Evolutionary conservation across 2,329 filamentous ascomycete species (phyloP).

Genomic region (Cercospora sojina): DNA sequence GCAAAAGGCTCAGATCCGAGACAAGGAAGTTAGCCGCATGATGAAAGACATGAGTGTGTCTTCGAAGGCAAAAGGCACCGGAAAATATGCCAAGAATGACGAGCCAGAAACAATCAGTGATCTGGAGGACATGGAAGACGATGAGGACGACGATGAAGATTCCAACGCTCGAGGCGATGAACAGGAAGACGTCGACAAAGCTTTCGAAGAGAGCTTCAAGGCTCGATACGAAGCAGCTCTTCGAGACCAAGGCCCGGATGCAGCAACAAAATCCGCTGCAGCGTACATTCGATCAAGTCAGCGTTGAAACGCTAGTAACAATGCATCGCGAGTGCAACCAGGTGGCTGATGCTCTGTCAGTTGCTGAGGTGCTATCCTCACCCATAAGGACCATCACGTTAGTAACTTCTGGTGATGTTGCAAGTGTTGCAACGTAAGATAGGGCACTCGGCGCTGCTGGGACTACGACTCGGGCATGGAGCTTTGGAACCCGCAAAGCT

Average conservation of each 20-base stretch:
- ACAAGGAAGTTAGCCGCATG: constrained; percentile 84
- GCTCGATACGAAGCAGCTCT: constrained; percentile 75
- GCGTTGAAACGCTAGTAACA: constrained; percentile 16
- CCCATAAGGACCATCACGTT: background rate
- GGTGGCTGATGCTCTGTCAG: background rate
- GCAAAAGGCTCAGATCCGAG: constrained; percentile 67
- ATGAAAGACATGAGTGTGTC: constrained; percentile 86
- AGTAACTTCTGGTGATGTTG: background rate
- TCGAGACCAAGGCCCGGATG: constrained; percentile 32
- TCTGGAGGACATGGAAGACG: constrained; percentile 54
- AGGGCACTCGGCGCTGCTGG: background rate
- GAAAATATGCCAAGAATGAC: constrained; percentile 40
- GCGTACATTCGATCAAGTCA: constrained; percentile 29
- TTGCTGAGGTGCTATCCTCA: background rate
- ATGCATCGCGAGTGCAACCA: background rate
- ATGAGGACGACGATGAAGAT: constrained; percentile 43
- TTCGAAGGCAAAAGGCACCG: constrained; percentile 38
- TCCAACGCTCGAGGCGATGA: constrained; percentile 53
- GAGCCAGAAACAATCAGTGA: constrained; percentile 54
- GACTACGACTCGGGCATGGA: background rate
- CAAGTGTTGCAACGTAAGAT: background rate
- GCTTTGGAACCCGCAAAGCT: background rate
- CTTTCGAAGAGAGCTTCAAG: constrained; percentile 66
- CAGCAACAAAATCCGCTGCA: constrained; percentile 20
- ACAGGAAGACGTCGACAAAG: constrained; percentile 57